Evolutionary conservation across 371 early-diverging fungal species (phyloP).

Genomic region (Lichtheimia ramosa): DNA sequence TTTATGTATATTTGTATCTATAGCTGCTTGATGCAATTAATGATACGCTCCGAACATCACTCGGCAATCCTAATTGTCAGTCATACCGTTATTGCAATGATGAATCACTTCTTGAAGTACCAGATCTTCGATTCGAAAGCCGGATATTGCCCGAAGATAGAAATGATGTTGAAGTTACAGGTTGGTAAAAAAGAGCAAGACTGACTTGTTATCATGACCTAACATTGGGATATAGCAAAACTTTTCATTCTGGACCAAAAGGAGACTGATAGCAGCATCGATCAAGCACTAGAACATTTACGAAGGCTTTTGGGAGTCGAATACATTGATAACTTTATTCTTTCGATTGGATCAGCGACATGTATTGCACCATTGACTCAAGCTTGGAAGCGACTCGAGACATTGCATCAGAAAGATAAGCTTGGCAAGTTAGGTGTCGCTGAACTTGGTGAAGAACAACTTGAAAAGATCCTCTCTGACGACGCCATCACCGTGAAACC

Average conservation of each 20-base stretch:
- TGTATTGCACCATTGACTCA: not conserved
- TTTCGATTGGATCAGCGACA: slow-evolving; percentile 23
- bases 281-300: slow-evolving; percentile 37
- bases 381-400: slow-evolving; percentile 31
- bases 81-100: slow-evolving; percentile 32
- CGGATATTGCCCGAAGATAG: slow-evolving; percentile 45
- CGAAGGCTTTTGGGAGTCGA: slow-evolving; percentile 36
- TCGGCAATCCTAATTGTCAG: slow-evolving; percentile 15
- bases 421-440: slow-evolving; percentile 17
- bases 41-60: slow-evolving; percentile 46
- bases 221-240: slow-evolving; percentile 33
- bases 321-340: slow-evolving; percentile 52
- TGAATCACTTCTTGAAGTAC: slow-evolving; percentile 33
- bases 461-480: slow-evolving; percentile 23
- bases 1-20: not conserved
- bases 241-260: slow-evolving; percentile 38
- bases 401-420: slow-evolving; percentile 1
- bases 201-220: too few species aligned
- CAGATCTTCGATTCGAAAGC: slow-evolving; percentile 41
- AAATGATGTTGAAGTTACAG: slow-evolving; percentile 56
- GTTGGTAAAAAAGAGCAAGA: slow-evolving; percentile 18
- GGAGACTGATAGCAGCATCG: slow-evolving; percentile 22
- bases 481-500: slow-evolving; percentile 25
- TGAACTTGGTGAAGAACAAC: slow-evolving; percentile 16
- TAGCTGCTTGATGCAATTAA: slow-evolving; percentile 55